phyloP scores from a whole-genome alignment of 441 rosid genomes.

The Mallotus repandus region DNA sequence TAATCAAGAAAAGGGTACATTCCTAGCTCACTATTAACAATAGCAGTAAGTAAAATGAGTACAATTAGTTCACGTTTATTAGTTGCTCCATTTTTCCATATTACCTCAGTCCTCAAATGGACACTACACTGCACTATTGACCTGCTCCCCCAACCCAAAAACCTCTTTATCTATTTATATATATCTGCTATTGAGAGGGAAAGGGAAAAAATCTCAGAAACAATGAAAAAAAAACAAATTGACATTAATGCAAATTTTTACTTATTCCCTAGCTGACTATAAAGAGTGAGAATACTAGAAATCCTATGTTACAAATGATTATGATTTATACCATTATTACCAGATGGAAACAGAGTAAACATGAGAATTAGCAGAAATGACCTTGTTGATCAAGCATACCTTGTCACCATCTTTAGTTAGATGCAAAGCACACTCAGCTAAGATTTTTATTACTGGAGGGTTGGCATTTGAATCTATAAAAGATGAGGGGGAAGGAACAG shows the following conservation, averaged over 20 bases:
- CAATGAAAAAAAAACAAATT: neutral
- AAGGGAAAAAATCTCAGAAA: neutral
- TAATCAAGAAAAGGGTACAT: neutral
- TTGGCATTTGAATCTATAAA: constrained; percentile 40
- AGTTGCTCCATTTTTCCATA: neutral
- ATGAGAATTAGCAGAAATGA: constrained; percentile 2
- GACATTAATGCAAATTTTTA: neutral
- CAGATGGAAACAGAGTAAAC: neutral
- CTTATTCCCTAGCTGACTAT: neutral
- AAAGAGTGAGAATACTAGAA: neutral
- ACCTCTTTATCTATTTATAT: neutral
- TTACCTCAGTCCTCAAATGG: neutral
- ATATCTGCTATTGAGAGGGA: neutral
- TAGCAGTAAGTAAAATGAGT: neutral
- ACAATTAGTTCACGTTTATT: neutral
- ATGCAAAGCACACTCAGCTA: constrained; percentile 74
- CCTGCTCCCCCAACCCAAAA: no score
- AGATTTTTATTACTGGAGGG: constrained; percentile 37
- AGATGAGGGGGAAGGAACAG: constrained; percentile 10
- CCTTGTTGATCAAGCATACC: constrained; percentile 39
- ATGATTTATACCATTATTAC: neutral
- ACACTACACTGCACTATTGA: neutral
- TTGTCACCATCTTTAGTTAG: constrained; percentile 87
- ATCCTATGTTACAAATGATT: neutral
- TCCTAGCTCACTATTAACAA: neutral